phyloP scores from a whole-genome alignment of 331 rosid genomes.

The Spiraea crenata region DNA sequence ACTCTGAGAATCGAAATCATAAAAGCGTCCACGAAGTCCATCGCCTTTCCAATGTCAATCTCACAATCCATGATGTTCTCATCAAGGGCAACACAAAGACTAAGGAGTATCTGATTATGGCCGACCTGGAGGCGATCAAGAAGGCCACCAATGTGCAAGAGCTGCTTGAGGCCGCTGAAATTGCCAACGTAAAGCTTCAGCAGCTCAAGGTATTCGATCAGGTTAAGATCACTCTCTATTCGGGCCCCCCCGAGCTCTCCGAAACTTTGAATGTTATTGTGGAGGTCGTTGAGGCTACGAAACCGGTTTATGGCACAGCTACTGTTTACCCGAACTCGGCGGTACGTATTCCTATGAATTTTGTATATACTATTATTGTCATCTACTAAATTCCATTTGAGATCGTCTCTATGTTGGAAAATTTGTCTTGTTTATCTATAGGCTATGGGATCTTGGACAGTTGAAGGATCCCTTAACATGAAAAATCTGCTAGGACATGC shows the following conservation, averaged over 20 bases:
- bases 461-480: conserved; percentile 76
- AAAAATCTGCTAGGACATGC: conserved; percentile 90
- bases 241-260: conserved; percentile 85
- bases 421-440: conserved; percentile 36
- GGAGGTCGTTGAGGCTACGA: conserved; percentile 59
- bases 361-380: too few relatives aligned
- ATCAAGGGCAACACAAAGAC: conserved; percentile 86
- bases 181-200: conserved; percentile 65
- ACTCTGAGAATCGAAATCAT: too few relatives aligned
- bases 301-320: conserved; percentile 54
- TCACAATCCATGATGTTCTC: conserved; percentile 81
- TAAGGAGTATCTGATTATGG: conserved; percentile 74
- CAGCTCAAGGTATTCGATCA: conserved; percentile 74
- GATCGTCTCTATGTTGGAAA: not conserved
- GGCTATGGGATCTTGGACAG: too few relatives aligned
- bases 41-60: too few relatives aligned
- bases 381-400: too few relatives aligned
- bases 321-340: conserved; percentile 73
- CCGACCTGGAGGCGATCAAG: conserved; percentile 62
- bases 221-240: conserved; percentile 59
- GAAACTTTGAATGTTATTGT: conserved; percentile 68
- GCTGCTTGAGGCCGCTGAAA: conserved; percentile 59
- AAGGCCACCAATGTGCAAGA: conserved; percentile 68
- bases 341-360: conserved; percentile 30
- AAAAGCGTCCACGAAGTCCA: too few relatives aligned